Percentiles rank a stretch among this genome's conserved stretches.
Conservation (phyloP, 352 stramenopile species). For the Phytophthora capsici region DNA sequence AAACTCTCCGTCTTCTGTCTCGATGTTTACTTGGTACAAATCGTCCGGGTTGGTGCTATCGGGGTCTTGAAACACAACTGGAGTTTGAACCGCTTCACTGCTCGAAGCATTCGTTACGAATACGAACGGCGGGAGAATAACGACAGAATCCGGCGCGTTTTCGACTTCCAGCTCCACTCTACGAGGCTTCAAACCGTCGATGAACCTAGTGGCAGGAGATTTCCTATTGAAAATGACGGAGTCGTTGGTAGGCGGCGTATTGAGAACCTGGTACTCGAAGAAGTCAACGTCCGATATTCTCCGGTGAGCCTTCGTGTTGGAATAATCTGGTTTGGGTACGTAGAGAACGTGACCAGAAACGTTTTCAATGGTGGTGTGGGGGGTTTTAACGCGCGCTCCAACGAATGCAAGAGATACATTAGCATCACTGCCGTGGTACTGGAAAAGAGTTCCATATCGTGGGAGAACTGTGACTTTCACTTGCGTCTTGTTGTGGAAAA, state of each 20-base stretch:
- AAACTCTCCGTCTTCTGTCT: conserved; percentile 48
- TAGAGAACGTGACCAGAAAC: conserved; percentile 47
- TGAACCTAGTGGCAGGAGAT: conserved; percentile 15
- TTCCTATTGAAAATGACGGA: conserved; percentile 20
- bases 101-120: conserved; percentile 38
- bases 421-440: conserved; percentile 33
- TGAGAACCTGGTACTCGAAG: conserved; percentile 47
- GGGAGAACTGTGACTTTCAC: conserved; percentile 50
- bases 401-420: conserved; percentile 18
- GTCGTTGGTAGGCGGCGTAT: conserved; percentile 9
- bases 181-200: conserved; percentile 20
- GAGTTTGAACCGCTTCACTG: conserved; percentile 30
- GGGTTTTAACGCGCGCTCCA: conserved; percentile 21
- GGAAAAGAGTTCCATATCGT: conserved; percentile 54
- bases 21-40: conserved; percentile 55
- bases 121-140: conserved; percentile 51
- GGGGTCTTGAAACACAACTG: conserved; percentile 63
- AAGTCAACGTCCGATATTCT: conserved; percentile 19
- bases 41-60: conserved; percentile 40
- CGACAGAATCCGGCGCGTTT: conserved; percentile 50
- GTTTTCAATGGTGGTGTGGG: conserved; percentile 33
- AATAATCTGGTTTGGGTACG: conserved; percentile 58
- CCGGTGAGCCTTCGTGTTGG: conserved; percentile 35
- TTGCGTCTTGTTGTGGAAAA: conserved; percentile 34
- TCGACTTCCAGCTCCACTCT: conserved; percentile 62